Evolutionary conservation across 805 yeast species (phyloP).

Genomic region (Yarrowia keelungensis): DNA sequence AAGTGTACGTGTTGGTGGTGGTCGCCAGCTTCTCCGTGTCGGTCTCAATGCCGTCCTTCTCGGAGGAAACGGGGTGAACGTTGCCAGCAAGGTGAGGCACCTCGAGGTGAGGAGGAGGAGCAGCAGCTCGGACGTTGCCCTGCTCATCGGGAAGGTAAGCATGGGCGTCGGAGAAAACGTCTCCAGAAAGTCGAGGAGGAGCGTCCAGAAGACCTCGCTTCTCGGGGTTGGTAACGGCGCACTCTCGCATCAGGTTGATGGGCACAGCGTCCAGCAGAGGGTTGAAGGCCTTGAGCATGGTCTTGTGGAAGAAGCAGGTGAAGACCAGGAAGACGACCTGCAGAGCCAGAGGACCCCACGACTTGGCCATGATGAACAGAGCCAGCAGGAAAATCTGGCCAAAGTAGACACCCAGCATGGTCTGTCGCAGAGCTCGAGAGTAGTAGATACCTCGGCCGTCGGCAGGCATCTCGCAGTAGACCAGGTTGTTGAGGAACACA

Average conservation of each 20-base stretch:
- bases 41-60: slow-evolving; percentile 13
- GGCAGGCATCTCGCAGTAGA: slow-evolving; percentile 70
- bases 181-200: slow-evolving; percentile 33
- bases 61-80: not conserved
- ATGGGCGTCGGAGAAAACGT: slow-evolving; percentile 34
- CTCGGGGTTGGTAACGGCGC: not conserved
- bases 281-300: slow-evolving; percentile 70
- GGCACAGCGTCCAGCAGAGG: slow-evolving; percentile 57
- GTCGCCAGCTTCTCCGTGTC: slow-evolving; percentile 25
- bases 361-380: slow-evolving; percentile 84
- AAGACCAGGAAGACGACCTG: slow-evolving; percentile 68
- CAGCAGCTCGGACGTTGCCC: not conserved
- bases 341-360: slow-evolving; percentile 92
- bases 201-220: slow-evolving; percentile 25
- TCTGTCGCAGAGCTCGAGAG: slow-evolving; percentile 88
- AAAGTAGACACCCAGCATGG: slow-evolving; percentile 83
- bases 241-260: slow-evolving; percentile 46
- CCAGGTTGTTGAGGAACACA: slow-evolving; percentile 78
- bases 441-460: slow-evolving; percentile 84
- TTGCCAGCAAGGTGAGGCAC: slow-evolving; percentile 8
- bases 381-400: slow-evolving; percentile 89
- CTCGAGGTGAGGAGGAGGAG: not conserved
- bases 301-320: slow-evolving; percentile 73
- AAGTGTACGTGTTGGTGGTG: slow-evolving; percentile 31
- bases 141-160: slow-evolving; percentile 33